Base-by-base conservation (phyloP, 2,329 filamentous ascomycete species). In the Pestalotiopsis sp. region DNA sequence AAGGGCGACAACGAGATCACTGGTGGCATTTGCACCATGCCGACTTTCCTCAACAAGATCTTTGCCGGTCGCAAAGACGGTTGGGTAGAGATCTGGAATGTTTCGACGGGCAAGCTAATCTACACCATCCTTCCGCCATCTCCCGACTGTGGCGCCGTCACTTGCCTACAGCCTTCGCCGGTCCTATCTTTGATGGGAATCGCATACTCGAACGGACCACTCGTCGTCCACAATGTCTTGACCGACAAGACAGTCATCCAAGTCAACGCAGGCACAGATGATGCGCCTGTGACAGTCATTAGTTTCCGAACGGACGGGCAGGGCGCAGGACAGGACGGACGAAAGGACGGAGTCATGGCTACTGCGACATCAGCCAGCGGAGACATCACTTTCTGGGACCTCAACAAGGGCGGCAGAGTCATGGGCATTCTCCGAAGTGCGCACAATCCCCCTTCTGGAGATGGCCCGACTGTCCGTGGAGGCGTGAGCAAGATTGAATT, bases 51-150 rank as follows among this genome's bases (percentile, higher is more conserved):
- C 70, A 99, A 99, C 85, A 99, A 99, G 81, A 89, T 99, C 59
- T 94, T 98, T 72, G 92, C 94, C 2, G 97, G 94, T 11, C 91
- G 94, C 75, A 89, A 88, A 71, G 94, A 99, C 78, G 96, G 96
- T 6, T 92, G 91, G 79, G 91, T 98, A 9, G 96, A 99, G 77
- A 97, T 99, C 65, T 99, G 96, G 95, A 99, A 99, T 77, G 85
- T 99, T 70, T 97, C 92, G 78, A 97, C 94, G 3, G 95, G 89
- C 62, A 97, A 97, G 79, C 86, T 98, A 67, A 89, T 99, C 36
- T 97, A 98, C 80, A 97, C 94, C 2, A 91, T 99, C 65, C 84
- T 96, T 14, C 93, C 96, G 0, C 91, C 93, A 0, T 87, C 88
- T 9, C 85, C 91, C 2, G 86, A 90, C 66, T 91, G 89, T 73